Base-by-base conservation (phyloP, 2,329 filamentous ascomycete species). In the Scedosporium aurantiacum region DNA sequence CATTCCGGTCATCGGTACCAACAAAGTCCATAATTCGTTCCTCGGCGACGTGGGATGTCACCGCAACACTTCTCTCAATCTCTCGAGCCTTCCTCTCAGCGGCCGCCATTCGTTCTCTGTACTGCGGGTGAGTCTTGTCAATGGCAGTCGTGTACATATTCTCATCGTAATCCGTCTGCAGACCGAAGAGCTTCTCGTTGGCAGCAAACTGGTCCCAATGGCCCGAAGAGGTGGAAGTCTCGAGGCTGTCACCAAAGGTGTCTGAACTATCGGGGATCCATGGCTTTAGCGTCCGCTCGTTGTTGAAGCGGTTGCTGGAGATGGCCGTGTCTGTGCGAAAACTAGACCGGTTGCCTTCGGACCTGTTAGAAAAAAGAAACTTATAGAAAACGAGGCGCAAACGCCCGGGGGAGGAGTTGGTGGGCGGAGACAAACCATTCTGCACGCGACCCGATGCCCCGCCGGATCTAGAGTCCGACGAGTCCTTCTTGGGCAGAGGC, bases 201-300 rank as follows among this genome's bases (percentile, higher is more conserved):
- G 83, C 87, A 62, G 90, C 89, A 70, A 99, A 99, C 72, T 99
- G 94, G 71, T 99, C 93, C 94, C 94, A 99, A 8, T 75, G 78
- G 5, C 75, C 77, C 16, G 74, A 69, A 60, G 71, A 73, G n/a
- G 71, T 67, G 2, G 79, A 67, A 58, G 77, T 83, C 68, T 94
- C 91, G 25, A 97, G 79, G 57, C 88, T 87, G 65, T 89, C 79
- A 69, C 92, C 87, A 47, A 83, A 72, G 28, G 81, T 81, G 64
- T 87, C 85, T 52, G 63, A 68, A 16, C 80, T 73, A 65, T 86
- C 86, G 5, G 90, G 85, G 61, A 91, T 84, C 91, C 92, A 97
- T 67, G 82, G 86, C 70, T 96, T 86, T 47, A 97, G 79, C 60
- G 84, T 79, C 63, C 91, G 86, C 73, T 96, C 90, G 62, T 83